phyloP scores from a whole-genome alignment of 208 protist genomes.

The Endotrypanum monterogeii region DNA sequence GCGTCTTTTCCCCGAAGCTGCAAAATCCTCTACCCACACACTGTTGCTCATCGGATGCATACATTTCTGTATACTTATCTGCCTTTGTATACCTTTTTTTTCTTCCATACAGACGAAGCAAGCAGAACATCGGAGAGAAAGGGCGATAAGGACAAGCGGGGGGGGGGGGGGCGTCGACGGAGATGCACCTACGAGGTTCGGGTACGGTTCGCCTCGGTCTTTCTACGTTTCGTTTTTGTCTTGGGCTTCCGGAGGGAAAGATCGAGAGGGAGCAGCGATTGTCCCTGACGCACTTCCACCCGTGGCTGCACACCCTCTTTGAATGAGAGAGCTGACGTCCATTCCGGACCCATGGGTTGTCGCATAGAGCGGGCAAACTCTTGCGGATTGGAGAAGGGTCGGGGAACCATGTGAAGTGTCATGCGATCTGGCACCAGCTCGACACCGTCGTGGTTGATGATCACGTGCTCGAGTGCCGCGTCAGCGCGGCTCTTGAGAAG shows the following conservation, averaged over 20 bases:
- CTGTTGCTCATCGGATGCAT: neutral
- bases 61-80: neutral
- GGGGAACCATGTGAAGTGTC: conserved; percentile 90
- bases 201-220: conserved; percentile 25
- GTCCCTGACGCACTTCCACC: conserved; percentile 83
- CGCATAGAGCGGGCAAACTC: conserved; percentile 92
- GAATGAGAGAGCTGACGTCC: conserved; percentile 82
- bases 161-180: neutral
- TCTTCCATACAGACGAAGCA: neutral
- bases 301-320: conserved; percentile 84
- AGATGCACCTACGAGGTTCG: neutral
- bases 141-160: neutral
- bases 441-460: conserved; percentile 93
- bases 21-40: neutral
- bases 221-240: conserved; percentile 78
- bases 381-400: conserved; percentile 88
- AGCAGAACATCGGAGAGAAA: neutral
- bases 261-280: conserved; percentile 77
- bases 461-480: conserved; percentile 87
- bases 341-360: conserved; percentile 88
- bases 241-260: conserved; percentile 64
- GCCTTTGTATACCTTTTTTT: neutral
- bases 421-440: conserved; percentile 90
- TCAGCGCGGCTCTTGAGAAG: conserved; percentile 87
- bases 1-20: neutral